Evolutionary conservation across 1,284 basidiomycete species (phyloP).

Genomic region (Pisolithus thermaeus): DNA sequence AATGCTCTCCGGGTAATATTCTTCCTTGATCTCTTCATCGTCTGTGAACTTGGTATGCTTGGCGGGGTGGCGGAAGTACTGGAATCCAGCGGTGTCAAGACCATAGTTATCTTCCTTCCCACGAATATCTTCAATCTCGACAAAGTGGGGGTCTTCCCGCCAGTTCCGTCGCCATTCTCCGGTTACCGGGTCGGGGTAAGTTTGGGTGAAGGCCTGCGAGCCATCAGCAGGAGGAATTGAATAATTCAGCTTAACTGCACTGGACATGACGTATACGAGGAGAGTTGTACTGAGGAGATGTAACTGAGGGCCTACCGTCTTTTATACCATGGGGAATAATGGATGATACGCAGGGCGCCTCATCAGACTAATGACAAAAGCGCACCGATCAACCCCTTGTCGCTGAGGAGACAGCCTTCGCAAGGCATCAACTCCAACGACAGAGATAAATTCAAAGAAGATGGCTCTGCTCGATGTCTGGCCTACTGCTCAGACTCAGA

Average conservation of each 20-base stretch:
- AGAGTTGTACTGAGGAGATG: too few relatives aligned
- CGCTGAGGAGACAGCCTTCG: too few relatives aligned
- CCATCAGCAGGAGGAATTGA: slow-evolving; percentile 16
- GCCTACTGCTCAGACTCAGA: too few relatives aligned
- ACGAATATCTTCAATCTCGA: slow-evolving; percentile 35
- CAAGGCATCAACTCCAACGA: too few relatives aligned
- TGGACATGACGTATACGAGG: slow-evolving; percentile 2
- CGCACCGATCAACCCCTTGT: too few relatives aligned
- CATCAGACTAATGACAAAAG: too few relatives aligned
- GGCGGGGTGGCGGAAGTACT: slow-evolving; percentile 10
- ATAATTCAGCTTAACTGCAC: slow-evolving; percentile 16
- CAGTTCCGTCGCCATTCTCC: slow-evolving; percentile 7
- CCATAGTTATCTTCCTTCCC: slow-evolving; percentile 38
- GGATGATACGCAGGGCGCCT: too few relatives aligned
- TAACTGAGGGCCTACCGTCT: too few relatives aligned
- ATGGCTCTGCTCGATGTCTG: too few relatives aligned
- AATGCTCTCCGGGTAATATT: not conserved
- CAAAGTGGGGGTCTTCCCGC: slow-evolving; percentile 2
- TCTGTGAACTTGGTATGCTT: slow-evolving; percentile 14
- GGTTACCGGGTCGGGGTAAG: not conserved
- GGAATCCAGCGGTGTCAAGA: slow-evolving; percentile 48
- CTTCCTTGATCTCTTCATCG: not conserved
- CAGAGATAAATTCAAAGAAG: too few relatives aligned
- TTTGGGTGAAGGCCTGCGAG: slow-evolving; percentile 9
- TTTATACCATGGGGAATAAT: too few relatives aligned